phyloP scores from a whole-genome alignment of 2,329 filamentous ascomycete species.

The Fusarium sambucinum region DNA sequence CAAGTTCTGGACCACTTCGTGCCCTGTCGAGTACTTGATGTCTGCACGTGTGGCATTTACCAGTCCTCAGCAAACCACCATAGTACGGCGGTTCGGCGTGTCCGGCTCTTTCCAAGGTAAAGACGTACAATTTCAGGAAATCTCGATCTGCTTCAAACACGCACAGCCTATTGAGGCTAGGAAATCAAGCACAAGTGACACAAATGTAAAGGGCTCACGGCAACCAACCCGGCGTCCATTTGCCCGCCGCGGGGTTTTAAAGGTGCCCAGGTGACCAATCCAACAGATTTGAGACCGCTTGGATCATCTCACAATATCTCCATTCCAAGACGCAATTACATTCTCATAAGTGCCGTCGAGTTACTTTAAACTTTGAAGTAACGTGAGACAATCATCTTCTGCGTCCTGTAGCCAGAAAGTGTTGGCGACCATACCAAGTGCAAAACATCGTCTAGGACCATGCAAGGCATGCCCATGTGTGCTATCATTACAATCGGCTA shows the following conservation, averaged over 20 bases:
- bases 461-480: neutral
- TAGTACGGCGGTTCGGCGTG: constrained; percentile 19
- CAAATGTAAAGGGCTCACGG: constrained; percentile 12
- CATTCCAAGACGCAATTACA: constrained; percentile 20
- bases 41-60: constrained; percentile 33
- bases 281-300: constrained; percentile 5
- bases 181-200: constrained; percentile 26
- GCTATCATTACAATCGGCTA: constrained; percentile 54
- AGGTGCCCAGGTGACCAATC: constrained; percentile 1
- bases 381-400: constrained; percentile 10
- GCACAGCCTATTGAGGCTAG: constrained; percentile 27
- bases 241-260: constrained; percentile 12
- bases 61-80: constrained; percentile 13
- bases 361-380: constrained; percentile 1
- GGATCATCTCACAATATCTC: constrained; percentile 17
- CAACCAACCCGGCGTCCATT: constrained; percentile 1
- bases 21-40: constrained; percentile 21
- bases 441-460: neutral
- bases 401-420: neutral
- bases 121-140: constrained; percentile 13
- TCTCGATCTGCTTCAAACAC: constrained; percentile 30
- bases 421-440: neutral
- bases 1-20: constrained; percentile 16
- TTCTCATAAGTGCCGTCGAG: constrained; percentile 16
- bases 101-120: constrained; percentile 9